phyloP scores from a whole-genome alignment of 1,284 basidiomycete species.

The Anthracocystis setariae region DNA sequence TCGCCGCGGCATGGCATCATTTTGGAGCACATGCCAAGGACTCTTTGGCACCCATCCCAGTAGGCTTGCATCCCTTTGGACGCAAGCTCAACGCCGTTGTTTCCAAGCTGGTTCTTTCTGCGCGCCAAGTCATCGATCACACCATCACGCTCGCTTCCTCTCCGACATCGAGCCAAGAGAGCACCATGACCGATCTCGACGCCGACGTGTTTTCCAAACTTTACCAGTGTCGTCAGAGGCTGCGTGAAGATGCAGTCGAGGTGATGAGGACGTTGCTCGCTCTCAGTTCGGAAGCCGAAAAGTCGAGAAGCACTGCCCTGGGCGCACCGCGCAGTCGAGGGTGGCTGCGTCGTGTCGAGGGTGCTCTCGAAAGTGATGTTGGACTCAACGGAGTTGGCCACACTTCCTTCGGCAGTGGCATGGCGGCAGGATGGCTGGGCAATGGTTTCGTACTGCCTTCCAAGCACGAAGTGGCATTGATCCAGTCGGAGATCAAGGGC shows the following conservation, averaged over 20 bases:
- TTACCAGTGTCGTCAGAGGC: constrained; percentile 59
- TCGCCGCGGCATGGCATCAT: constrained; percentile 11
- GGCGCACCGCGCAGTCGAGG: constrained; percentile 30
- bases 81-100: constrained; percentile 70
- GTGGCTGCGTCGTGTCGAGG: constrained; percentile 48
- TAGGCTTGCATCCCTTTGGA: constrained; percentile 66
- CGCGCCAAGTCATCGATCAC: constrained; percentile 68
- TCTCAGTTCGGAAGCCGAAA: constrained; percentile 43
- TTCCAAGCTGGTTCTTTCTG: constrained; percentile 70
- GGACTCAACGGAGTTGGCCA: constrained; percentile 49
- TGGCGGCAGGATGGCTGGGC: constrained; percentile 66
- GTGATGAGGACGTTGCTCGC: constrained; percentile 43
- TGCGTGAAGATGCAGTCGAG: constrained; percentile 55
- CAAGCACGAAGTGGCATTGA: constrained; percentile 48
- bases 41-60: constrained; percentile 20
- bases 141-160: constrained; percentile 47
- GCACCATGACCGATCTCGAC: constrained; percentile 49
- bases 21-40: constrained; percentile 31
- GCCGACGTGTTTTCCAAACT: constrained; percentile 51
- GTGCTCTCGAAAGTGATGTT: constrained; percentile 47
- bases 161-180: constrained; percentile 38
- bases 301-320: constrained; percentile 37
- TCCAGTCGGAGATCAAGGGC: constrained; percentile 44
- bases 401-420: constrained; percentile 61
- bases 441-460: constrained; percentile 67